A percentile compares a stretch with the other conserved stretches of the same genome.
Conservation (phyloP, 371 early-diverging fungal species). For the Mucor indicus region DNA sequence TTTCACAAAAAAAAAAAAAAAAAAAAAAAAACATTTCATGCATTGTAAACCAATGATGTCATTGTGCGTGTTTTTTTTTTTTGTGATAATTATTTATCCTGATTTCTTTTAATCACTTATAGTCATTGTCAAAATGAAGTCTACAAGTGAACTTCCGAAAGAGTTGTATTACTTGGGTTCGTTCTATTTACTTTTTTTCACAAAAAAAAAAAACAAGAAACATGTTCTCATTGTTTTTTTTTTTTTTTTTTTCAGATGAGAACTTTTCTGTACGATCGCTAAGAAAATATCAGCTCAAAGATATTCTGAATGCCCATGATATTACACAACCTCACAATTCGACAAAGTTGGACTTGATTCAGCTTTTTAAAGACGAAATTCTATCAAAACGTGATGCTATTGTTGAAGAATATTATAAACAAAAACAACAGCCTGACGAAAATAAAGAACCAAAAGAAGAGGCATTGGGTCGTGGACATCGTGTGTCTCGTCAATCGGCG, state of each 20-base stretch:
- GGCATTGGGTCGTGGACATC: constrained; percentile 3
- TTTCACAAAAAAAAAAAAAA: too few species aligned
- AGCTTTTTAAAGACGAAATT: constrained; percentile 9
- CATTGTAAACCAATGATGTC: too few species aligned
- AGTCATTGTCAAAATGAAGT: too few species aligned
- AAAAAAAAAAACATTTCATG: too few species aligned
- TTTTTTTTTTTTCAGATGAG: constrained; percentile 5
- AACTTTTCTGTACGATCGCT: constrained; percentile 13
- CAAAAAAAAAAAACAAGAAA: too few species aligned
- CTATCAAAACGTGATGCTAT: constrained; percentile 7
- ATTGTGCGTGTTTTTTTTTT: too few species aligned
- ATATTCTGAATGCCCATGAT: constrained; percentile 8
- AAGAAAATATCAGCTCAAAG: constrained; percentile 15
- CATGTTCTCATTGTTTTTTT: too few species aligned
- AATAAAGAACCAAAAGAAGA: neutral
- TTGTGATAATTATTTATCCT: too few species aligned
- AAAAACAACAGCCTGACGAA: neutral
- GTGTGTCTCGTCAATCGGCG: neutral
- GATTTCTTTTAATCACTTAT: too few species aligned
- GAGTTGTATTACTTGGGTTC: too few species aligned
- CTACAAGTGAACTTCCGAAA: too few species aligned
- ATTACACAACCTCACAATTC: constrained; percentile 4
- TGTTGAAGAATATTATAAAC: neutral
- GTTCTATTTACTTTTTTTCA: too few species aligned
- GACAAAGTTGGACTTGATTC: constrained; percentile 1